Conservation (phyloP, 768 basidiomycete species). For the Amanita rimosa region DNA sequence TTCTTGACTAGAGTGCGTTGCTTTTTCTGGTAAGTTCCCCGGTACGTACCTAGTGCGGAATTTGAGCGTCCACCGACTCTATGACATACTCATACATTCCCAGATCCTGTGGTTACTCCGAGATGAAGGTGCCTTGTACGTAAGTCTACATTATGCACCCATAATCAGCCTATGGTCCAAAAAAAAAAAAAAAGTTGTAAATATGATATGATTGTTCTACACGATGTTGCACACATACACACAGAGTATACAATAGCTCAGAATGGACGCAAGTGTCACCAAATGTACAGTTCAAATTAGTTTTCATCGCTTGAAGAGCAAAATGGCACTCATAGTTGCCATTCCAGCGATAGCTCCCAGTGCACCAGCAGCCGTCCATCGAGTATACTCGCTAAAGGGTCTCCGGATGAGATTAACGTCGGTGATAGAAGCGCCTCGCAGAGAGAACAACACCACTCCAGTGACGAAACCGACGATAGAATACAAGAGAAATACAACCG, state of each 20-base stretch:
- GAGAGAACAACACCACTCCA: constrained; percentile 55
- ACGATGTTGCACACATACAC: background rate
- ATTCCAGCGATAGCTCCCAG: constrained; percentile 55
- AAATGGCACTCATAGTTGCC: constrained; percentile 35
- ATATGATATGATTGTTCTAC: too few species aligned
- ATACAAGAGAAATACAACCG: constrained; percentile 64
- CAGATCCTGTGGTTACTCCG: too few species aligned
- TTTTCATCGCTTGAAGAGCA: constrained; percentile 22
- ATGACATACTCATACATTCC: too few species aligned
- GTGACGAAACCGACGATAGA: constrained; percentile 58
- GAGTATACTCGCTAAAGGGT: constrained; percentile 48
- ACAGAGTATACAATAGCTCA: background rate
- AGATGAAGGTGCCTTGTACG: too few species aligned
- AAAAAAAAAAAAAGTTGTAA: too few species aligned
- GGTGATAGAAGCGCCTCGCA: constrained; percentile 37
- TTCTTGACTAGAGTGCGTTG: too few species aligned
- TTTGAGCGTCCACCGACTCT: too few species aligned
- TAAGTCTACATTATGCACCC: too few species aligned
- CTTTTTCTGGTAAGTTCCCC: too few species aligned
- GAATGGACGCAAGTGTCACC: background rate
- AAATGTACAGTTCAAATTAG: background rate
- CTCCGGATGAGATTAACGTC: constrained; percentile 21
- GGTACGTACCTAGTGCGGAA: too few species aligned
- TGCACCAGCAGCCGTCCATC: constrained; percentile 52
- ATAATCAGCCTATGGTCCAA: too few species aligned